phyloP scores from a whole-genome alignment of 192 early-diverging fungal genomes.

The Entophlyctis luteolus region DNA sequence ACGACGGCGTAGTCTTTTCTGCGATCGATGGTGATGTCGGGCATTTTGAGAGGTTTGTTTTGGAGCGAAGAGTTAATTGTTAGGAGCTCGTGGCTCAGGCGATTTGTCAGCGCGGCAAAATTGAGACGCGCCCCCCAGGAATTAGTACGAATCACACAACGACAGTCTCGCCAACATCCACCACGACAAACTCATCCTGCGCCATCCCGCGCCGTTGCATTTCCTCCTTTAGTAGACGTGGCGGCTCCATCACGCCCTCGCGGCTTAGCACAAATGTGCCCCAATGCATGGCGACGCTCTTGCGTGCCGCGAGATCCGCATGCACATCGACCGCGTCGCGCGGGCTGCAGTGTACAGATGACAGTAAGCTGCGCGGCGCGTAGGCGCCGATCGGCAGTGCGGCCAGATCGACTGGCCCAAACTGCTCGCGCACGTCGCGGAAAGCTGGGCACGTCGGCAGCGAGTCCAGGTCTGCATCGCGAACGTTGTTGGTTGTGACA shows the following conservation, averaged over 20 bases:
- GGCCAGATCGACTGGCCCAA: slow-evolving; percentile 68
- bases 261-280: slow-evolving; percentile 75
- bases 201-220: slow-evolving; percentile 43
- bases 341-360: slow-evolving; percentile 69
- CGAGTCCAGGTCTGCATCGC: slow-evolving; percentile 36
- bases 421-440: slow-evolving; percentile 70
- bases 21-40: not conserved
- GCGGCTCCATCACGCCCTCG: slow-evolving; percentile 69
- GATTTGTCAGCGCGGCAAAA: too few species aligned
- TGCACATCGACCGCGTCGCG: slow-evolving; percentile 79
- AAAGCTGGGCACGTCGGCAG: slow-evolving; percentile 81
- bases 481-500: slow-evolving; percentile 36
- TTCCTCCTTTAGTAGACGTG: slow-evolving; percentile 52
- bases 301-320: not conserved
- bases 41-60: not conserved
- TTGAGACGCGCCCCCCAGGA: too few species aligned
- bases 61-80: too few species aligned
- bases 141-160: too few species aligned
- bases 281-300: slow-evolving; percentile 72
- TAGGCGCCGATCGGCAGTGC: slow-evolving; percentile 87
- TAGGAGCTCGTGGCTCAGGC: too few species aligned
- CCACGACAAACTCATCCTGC: slow-evolving; percentile 1
- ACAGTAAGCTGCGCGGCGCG: slow-evolving; percentile 68
- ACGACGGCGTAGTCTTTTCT: slow-evolving; percentile 25
- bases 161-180: slow-evolving; percentile 24